Evolutionary conservation across 208 protist species (phyloP), one percentile per base, ranked within the genome.

Genomic region (Leptomonas seymouri): DNA sequence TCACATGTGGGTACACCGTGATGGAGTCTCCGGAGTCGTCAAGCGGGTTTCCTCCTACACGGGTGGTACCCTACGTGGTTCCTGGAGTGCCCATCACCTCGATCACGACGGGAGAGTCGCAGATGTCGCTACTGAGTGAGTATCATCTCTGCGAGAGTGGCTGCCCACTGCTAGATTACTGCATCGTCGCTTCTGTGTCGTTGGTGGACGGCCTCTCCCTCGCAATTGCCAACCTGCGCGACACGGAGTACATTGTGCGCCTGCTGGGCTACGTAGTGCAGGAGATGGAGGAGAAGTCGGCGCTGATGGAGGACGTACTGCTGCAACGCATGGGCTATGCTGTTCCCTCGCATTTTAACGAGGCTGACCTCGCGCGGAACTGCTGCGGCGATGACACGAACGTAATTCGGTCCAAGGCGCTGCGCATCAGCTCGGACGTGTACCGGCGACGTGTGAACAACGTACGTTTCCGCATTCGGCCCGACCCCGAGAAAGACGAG

Each of bases 381-480:
- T 96, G 86, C 78, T 92, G 87, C 63, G 87, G 86, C 30, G 86
- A 93, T 56, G 77, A 77, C 27, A 83, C 74, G 3, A 93, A 92
- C 60, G 76, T 91, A 15, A 76, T 86, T 8, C 39, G 56, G 21
- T 65, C 48, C 9, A 85, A 85, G 66, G 41, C 65, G 36, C 54
- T 96, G 7, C 68, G 63, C 25, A 87, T 94, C 71, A 75, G 71
- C 41, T 71, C 55, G 28, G 85, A 87, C 21, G 73, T 71, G 2
- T 96, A 89, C 61, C 74, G 86, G 2, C 81, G 89, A 0, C 85
- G 85, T 16, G 84, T 90, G 18, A 91, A 93, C 67, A 74, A 91
- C 71, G 78, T 87, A 8, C 89, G 89, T 31, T 94, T 96, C 62
- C 73, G 71, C 30, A 42, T 79, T 3, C 36, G 60, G 14, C 48